These are phyloP conservation scores for Psilocybe tampanensis DNA, from an alignment of 768 basidiomycete species.

Conservation along the genomic window DNA sequence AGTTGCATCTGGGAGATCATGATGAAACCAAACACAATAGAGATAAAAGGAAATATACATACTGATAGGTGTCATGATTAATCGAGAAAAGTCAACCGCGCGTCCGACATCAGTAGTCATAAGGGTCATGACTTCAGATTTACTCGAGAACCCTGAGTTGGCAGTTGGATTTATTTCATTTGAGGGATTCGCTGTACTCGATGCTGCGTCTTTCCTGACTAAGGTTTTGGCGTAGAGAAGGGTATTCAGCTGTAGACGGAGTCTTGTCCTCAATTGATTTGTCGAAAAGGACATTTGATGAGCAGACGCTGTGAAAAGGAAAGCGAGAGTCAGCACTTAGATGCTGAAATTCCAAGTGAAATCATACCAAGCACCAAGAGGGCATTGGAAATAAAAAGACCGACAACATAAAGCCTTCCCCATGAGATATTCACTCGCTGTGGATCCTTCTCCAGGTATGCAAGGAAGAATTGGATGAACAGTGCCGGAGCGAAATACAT, in stretches of 20 bases:
- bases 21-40: not conserved
- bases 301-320: conserved; percentile 6
- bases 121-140: conserved; percentile 15
- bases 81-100: conserved; percentile 2
- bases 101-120: conserved; percentile 16
- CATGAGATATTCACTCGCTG: conserved; percentile 51
- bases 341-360: too few species aligned
- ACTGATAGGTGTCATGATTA: conserved; percentile 13
- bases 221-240: conserved; percentile 20
- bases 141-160: conserved; percentile 10
- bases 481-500: conserved; percentile 28
- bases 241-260: conserved; percentile 18
- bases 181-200: not conserved
- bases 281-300: conserved; percentile 18
- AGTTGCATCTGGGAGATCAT: conserved; percentile 10
- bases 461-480: conserved; percentile 57
- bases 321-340: not conserved
- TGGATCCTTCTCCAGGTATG: conserved; percentile 63
- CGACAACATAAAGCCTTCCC: conserved; percentile 59
- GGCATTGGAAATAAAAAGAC: conserved; percentile 19
- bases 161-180: not conserved
- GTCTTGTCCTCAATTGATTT: conserved; percentile 15
- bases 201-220: conserved; percentile 18
- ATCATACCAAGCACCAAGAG: conserved; percentile 15
- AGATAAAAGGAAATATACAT: not conserved